Evolutionary conservation across 2,329 filamentous ascomycete genomes (phyloP), one percentile per base, ranked within the genome.

Genomic region (Lasiodiplodia hormozganensis): DNA sequence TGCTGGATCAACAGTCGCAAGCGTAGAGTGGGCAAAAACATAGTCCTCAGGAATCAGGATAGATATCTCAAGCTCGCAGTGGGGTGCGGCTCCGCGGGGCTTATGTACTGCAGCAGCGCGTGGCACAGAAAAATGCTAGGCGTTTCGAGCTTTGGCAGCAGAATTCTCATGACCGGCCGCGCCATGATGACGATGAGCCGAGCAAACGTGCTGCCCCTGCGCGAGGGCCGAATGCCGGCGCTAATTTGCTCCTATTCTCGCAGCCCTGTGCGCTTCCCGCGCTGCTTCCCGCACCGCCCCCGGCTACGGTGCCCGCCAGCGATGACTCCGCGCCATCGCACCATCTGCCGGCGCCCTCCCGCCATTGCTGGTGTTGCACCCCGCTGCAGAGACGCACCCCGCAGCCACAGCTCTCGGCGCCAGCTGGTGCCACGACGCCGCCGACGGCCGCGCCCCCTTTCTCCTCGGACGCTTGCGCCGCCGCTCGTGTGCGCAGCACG

Each of bases 1-100:
- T 60, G 65, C 51, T 67, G 65, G 65, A 52, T 68, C 23, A 68
- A 31, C 43, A 38, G 65, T 43, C 65, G 54, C 47, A 68, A 36
- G 36, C 65, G 56, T 34, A n/a, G 65, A 14, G 40, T 36, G 21
- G 64, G 53, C 51, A 34, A 58, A 54, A 67, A 67, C 65, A 67
- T 67, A 64, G 60, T 64, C 60, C 60, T 54, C 60, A 21, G 47
- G 43, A n/a, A 40, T 52, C 40, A 25, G 43, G 6, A n/a, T 16
- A 43, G 23, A 23, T 25, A 25, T 67, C 8, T 47, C 36, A 40
- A 18, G 10, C 2, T 36, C 6, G 40, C 34, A 28, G 36, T 56
- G 65, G 53, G 53, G 65, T 38, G 60, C 60, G 60, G 60, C 60
- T 64, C 60, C 28, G 53, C 34, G 62, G 65, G 64, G 53, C 53